Conservation (phyloP, 441 rosid genomes). For the Bruguiera hainesii region DNA sequence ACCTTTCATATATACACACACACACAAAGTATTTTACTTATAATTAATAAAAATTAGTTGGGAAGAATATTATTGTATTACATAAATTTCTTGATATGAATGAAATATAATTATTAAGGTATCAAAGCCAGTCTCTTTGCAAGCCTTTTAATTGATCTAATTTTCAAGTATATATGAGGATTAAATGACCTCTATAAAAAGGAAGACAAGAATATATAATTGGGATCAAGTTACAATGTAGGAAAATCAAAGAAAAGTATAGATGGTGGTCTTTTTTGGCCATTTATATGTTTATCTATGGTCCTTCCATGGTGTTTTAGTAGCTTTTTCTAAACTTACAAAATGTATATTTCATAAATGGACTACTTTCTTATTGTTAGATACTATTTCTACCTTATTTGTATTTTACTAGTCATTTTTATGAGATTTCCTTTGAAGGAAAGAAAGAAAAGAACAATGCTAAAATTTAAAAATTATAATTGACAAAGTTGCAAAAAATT, state of each 20-base stretch:
- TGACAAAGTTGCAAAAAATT: no score
- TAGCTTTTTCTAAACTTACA: neutral
- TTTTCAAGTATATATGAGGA: neutral
- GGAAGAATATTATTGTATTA: no score
- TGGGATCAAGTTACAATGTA: constrained; percentile 16
- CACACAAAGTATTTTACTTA: no score
- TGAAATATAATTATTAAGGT: no score
- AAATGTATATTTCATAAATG: neutral
- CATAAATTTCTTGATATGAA: no score
- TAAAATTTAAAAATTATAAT: no score
- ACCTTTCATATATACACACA: no score
- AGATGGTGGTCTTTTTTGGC: constrained; percentile 25
- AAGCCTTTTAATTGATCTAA: neutral
- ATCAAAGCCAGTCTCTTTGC: neutral
- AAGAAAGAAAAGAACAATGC: no score
- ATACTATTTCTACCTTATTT: neutral
- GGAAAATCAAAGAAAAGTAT: constrained; percentile 21
- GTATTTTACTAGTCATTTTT: no score
- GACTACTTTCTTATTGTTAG: neutral
- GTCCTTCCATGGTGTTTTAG: neutral
- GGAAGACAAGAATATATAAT: constrained; percentile 19
- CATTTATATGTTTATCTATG: neutral
- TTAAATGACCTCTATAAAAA: neutral
- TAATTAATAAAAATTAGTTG: no score
- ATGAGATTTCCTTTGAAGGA: no score